Conservation (phyloP, 2,329 filamentous ascomycete genomes). For the Lecanosticta acicola region DNA sequence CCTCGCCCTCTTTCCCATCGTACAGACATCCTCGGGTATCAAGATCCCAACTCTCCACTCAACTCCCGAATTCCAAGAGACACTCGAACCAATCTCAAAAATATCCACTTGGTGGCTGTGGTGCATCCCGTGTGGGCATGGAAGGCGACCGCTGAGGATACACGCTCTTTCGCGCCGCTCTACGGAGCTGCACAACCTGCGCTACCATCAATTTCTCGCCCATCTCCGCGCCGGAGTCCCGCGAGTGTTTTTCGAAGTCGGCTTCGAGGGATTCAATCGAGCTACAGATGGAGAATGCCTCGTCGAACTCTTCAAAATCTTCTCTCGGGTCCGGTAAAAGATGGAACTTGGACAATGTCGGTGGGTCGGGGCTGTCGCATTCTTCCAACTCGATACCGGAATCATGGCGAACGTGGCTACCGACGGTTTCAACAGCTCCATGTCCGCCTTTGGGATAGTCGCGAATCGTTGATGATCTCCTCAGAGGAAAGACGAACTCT, state of each 20-base stretch:
- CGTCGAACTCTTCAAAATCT: neutral
- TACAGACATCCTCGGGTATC: too few species aligned
- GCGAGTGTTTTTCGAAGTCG: neutral
- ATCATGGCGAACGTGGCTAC: neutral
- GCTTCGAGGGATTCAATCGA: neutral
- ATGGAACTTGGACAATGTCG: neutral
- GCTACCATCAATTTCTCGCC: neutral
- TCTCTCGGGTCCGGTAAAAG: neutral
- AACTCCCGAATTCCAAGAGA: too few species aligned
- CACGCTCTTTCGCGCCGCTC: neutral
- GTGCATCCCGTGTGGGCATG: too few species aligned
- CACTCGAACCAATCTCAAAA: too few species aligned
- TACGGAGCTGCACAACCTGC: neutral
- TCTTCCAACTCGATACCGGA: neutral
- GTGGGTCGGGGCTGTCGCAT: neutral
- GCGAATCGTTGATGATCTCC: neutral
- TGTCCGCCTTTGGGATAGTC: neutral
- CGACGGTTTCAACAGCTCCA: neutral
- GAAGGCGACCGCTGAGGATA: neutral
- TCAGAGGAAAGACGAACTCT: neutral
- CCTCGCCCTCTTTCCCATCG: too few species aligned
- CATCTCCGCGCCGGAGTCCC: neutral
- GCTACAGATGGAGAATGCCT: neutral
- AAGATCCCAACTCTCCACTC: too few species aligned
- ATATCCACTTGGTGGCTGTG: too few species aligned